Percentiles rank a stretch among this genome's conserved stretches.
Conservation (phyloP, 495 filamentous ascomycete species). For the Daldinia decipiens region DNA sequence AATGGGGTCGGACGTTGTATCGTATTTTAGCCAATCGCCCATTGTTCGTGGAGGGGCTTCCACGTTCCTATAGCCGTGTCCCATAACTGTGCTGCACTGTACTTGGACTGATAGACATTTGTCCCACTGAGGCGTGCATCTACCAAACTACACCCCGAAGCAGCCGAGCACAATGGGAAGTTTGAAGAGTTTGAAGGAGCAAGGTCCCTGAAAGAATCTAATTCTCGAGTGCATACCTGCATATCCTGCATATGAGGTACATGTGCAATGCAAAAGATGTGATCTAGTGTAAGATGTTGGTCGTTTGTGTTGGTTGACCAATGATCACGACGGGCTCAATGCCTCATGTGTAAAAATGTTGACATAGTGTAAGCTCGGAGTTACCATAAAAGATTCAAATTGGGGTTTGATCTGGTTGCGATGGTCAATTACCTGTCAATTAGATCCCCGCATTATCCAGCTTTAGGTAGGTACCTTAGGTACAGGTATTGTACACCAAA, state of each 20-base stretch:
- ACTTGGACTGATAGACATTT: constrained; percentile 25
- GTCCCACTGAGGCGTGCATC: constrained; percentile 36
- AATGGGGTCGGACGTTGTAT: constrained; percentile 38
- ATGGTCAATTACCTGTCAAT: not conserved
- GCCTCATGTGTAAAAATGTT: constrained; percentile 6
- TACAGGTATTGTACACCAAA: too few species aligned
- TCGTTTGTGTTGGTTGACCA: constrained; percentile 20
- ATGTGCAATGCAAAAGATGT: constrained; percentile 2
- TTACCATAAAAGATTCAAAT: not conserved
- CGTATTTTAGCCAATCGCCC: constrained; percentile 60
- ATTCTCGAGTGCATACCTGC: constrained; percentile 6
- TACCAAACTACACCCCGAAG: constrained; percentile 10
- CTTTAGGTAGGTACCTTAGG: not conserved
- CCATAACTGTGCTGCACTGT: constrained; percentile 32
- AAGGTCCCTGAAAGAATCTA: constrained; percentile 3
- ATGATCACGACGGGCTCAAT: constrained; percentile 8
- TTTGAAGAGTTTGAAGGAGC: constrained; percentile 2
- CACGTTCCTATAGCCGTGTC: not conserved
- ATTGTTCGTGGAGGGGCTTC: constrained; percentile 6
- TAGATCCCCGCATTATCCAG: not conserved
- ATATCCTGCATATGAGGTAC: not conserved
- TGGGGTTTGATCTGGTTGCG: not conserved
- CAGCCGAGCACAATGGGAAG: constrained; percentile 20
- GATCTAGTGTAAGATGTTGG: not conserved
- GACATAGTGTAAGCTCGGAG: not conserved